Percentiles rank a stretch among this genome's conserved stretches.
These are phyloP conservation scores for Lepidium didymum DNA, from an alignment of 345 rosid species.

Conservation along the genomic window DNA sequence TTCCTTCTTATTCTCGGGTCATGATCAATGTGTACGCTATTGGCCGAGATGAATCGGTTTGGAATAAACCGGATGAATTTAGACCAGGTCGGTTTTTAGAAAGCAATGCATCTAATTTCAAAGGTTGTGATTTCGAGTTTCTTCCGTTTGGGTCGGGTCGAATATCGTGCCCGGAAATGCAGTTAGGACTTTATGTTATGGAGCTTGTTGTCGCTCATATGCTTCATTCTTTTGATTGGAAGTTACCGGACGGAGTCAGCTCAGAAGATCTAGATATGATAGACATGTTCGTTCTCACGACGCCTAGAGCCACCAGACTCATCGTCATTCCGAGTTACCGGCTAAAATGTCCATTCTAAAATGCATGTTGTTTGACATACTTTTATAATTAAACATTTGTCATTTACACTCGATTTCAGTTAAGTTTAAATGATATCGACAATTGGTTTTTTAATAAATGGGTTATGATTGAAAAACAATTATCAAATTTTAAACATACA, in stretches of 20 bases:
- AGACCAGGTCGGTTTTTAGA: constrained; percentile 51
- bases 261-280: constrained; percentile 53
- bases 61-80: constrained; percentile 56
- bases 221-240: constrained; percentile 71
- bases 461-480: too few relatives aligned
- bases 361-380: too few relatives aligned
- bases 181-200: constrained; percentile 60
- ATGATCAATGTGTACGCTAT: constrained; percentile 66
- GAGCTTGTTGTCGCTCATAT: constrained; percentile 57
- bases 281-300: constrained; percentile 76
- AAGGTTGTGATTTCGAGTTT: constrained; percentile 53
- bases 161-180: constrained; percentile 81
- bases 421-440: too few relatives aligned
- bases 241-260: constrained; percentile 55
- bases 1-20: constrained; percentile 50
- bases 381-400: too few relatives aligned
- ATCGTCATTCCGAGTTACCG: constrained; percentile 50
- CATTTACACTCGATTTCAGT: too few relatives aligned
- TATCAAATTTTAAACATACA: too few relatives aligned
- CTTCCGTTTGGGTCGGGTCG: constrained; percentile 81
- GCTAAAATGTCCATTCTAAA: constrained; percentile 28
- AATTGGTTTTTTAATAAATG: too few relatives aligned
- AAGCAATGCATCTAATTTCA: constrained; percentile 43
- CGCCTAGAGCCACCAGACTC: constrained; percentile 57
- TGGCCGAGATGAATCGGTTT: constrained; percentile 46